phyloP scores from a whole-genome alignment of 1,139 yeast genomes.

The Debaryomyces psychrophilus region DNA sequence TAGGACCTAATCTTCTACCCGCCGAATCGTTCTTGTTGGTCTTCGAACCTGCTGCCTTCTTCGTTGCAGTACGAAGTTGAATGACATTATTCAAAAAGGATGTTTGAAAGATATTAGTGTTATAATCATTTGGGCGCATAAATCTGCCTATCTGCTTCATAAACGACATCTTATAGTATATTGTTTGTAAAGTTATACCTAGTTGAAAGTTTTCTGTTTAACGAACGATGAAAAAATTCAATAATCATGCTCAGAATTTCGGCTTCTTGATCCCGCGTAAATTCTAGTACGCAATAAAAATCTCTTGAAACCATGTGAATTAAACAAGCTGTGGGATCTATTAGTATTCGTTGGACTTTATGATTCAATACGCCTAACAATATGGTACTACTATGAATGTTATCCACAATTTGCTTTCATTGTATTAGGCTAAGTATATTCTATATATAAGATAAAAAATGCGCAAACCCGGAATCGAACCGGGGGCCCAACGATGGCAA shows the following conservation, averaged over 20 bases:
- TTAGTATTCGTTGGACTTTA: no score
- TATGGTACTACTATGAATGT: no score
- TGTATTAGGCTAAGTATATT: not conserved
- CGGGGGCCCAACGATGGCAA: slow-evolving; percentile 25
- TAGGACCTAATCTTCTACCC: slow-evolving; percentile 93
- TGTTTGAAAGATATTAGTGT: not conserved
- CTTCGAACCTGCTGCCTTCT: slow-evolving; percentile 91
- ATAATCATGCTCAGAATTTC: slow-evolving; percentile 7
- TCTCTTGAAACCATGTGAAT: no score
- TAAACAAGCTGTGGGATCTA: no score
- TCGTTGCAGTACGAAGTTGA: slow-evolving; percentile 87
- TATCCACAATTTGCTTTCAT: no score
- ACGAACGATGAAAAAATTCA: slow-evolving; percentile 8
- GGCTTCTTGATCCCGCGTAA: not conserved
- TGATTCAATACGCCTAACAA: no score
- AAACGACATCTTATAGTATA: slow-evolving; percentile 10
- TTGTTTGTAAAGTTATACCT: no score
- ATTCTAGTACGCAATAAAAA: not conserved
- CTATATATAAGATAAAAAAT: slow-evolving; percentile 13
- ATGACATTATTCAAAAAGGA: slow-evolving; percentile 10
- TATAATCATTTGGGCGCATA: not conserved
- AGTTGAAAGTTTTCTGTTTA: not conserved
- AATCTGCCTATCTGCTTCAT: slow-evolving; percentile 4
- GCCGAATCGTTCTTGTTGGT: slow-evolving; percentile 94
- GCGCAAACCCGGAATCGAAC: slow-evolving; percentile 26